Conservation (phyloP, 139 green algal species). For the Volvox reticuliferus region DNA sequence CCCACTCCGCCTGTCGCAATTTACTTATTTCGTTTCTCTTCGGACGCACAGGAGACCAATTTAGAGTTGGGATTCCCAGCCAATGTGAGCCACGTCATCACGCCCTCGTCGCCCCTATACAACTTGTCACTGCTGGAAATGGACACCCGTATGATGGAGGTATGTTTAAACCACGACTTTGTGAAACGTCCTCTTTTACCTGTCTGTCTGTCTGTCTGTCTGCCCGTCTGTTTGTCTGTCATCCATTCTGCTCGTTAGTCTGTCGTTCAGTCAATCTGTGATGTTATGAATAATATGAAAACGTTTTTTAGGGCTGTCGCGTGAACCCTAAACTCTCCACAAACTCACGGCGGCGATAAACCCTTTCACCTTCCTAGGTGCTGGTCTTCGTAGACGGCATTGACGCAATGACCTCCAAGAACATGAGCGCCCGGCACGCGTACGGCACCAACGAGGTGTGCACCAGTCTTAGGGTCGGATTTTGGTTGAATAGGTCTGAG, state of each 20-base stretch:
- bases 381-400: constrained; percentile 73
- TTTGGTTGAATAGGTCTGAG: too few species aligned
- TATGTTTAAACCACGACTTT: background rate
- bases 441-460: constrained; percentile 58
- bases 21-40: background rate
- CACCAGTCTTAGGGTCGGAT: too few species aligned
- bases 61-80: constrained; percentile 71
- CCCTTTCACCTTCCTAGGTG: constrained; percentile 45
- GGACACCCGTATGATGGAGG: constrained; percentile 76
- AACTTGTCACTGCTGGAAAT: constrained; percentile 71
- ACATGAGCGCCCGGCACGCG: constrained; percentile 60
- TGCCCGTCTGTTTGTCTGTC: background rate
- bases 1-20: background rate
- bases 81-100: constrained; percentile 69
- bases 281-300: too few species aligned
- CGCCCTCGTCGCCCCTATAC: constrained; percentile 61
- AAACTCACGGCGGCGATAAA: too few species aligned
- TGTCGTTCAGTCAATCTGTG: too few species aligned
- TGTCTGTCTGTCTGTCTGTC: background rate
- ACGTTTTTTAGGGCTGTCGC: too few species aligned
- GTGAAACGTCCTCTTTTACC: too few species aligned
- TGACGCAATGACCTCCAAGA: constrained; percentile 73
- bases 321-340: too few species aligned
- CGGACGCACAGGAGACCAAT: constrained; percentile 74
- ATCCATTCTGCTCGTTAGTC: too few species aligned